Evolutionary conservation across 192 early-diverging fungal species (phyloP), one percentile per base, ranked within the genome.

Genomic region (Coemansia sp.): DNA sequence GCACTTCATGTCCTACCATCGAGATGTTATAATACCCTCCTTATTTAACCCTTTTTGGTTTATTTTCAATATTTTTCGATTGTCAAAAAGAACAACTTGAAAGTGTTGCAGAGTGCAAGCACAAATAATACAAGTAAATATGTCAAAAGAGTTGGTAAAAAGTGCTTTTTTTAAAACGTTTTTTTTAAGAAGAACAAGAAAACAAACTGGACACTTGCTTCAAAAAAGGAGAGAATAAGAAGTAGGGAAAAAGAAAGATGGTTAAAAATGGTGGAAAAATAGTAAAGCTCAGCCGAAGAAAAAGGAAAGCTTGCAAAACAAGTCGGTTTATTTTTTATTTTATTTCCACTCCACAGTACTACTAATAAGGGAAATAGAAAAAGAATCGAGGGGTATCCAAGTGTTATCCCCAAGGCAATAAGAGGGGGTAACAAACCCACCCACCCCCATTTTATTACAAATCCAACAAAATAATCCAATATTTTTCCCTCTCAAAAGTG

Each of bases 1-100:
- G 55, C 54, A 39, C 54, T 27, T 72, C 70, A 29, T 72, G 63
- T 17, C 59, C 54, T 55, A 50, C 58, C 75, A 78, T 78, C 25
- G 59, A 27, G 52, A 59, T 52, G 57, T 63, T 27, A 46, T 46
- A 46, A 17, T 46, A 9, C 17, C 39, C 39, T 46, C 17, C 11
- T 14, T 46, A 46, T 46, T 46, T 14, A 17, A 9, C 39, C 39
- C 0, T 17, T 2, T 46, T 46, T 10, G 39, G 39, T 14, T 46
- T 46, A 46, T 46, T 46, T 46, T 14, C 39, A 17, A 46, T 46
- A 46, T 14, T 46, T 17, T 17, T 4, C 17, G 39, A 17, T 46
- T 17, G 39, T 14, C 39, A 46, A 46, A 17, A 46, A 46, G 17
- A 14, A 17, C 39, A 14, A 4, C 11, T 46, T 46, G 3, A 3